Percentiles rank a stretch among this genome's conserved stretches.
Conservation (phyloP, 140 eudicot genomes). For the Cichorium intybus region DNA sequence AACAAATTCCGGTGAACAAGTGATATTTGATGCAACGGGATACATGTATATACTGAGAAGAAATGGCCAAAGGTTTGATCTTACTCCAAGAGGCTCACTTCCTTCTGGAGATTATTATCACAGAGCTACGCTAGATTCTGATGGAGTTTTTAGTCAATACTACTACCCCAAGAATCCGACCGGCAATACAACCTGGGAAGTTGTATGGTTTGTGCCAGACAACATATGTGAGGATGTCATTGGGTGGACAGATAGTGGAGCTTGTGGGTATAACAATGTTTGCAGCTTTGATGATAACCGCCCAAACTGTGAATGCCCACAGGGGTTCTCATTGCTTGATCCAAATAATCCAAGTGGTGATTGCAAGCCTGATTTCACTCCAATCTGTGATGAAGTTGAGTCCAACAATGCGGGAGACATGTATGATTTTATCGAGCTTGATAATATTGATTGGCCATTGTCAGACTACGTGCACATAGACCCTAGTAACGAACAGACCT, state of each 20-base stretch:
- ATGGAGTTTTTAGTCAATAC: constrained; percentile 53
- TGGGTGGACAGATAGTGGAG: constrained; percentile 20
- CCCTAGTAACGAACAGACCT: constrained; percentile 24
- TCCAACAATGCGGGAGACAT: background rate
- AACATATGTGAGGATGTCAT: constrained; percentile 27
- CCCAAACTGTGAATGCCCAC: constrained; percentile 48
- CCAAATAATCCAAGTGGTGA: constrained; percentile 7
- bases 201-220: constrained; percentile 29
- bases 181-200: constrained; percentile 32
- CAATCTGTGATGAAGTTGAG: constrained; percentile 23
- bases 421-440: constrained; percentile 33
- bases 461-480: constrained; percentile 23
- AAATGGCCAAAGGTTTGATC: constrained; percentile 26
- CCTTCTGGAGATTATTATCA: constrained; percentile 31
- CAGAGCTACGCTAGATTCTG: constrained; percentile 42
- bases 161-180: constrained; percentile 32
- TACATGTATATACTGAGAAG: constrained; percentile 17
- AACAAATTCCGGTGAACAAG: constrained; percentile 26
- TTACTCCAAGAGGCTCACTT: background rate
- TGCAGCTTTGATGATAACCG: constrained; percentile 29
- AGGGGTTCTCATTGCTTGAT: constrained; percentile 25
- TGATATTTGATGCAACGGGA: constrained; percentile 29
- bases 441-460: constrained; percentile 31
- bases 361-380: constrained; percentile 39
- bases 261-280: constrained; percentile 47